These are phyloP conservation scores for Heimioporus sp. DNA, from an alignment of 768 basidiomycete species.

Conservation along the genomic window DNA sequence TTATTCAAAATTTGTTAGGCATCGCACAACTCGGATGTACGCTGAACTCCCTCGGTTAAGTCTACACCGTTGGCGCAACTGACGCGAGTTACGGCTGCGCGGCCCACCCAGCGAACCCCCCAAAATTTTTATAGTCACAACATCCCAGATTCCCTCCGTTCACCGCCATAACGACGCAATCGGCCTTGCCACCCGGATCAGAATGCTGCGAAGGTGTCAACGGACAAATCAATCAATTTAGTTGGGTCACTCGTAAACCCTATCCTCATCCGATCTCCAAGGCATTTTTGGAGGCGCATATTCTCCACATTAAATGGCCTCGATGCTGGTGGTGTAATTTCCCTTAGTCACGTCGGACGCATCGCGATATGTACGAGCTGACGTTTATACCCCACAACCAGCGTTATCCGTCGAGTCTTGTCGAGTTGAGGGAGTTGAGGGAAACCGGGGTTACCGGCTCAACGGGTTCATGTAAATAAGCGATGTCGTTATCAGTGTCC, in stretches of 20 bases:
- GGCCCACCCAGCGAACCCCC: background rate
- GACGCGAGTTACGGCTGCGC: background rate
- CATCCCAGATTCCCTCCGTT: background rate
- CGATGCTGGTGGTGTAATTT: constrained; percentile 94
- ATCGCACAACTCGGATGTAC: background rate
- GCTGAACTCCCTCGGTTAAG: background rate
- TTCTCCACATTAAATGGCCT: constrained; percentile 95
- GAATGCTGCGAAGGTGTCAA: constrained; percentile 13
- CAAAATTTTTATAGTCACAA: background rate
- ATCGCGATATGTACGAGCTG: constrained; percentile 58
- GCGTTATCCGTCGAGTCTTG: background rate
- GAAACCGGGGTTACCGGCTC: background rate
- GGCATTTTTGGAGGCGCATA: constrained; percentile 67
- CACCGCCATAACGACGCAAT: constrained; percentile 5
- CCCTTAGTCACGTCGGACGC: constrained; percentile 86
- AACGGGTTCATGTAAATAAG: constrained; percentile 47
- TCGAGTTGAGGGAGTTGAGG: background rate
- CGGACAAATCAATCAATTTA: constrained; percentile 8
- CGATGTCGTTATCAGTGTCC: constrained; percentile 94
- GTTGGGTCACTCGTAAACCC: constrained; percentile 42
- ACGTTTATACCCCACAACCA: constrained; percentile 11
- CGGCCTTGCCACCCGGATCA: constrained; percentile 7
- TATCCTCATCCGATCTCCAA: constrained; percentile 95
- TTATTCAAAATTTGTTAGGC: background rate
- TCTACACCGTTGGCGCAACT: background rate